Evolutionary conservation across 2,329 filamentous ascomycete genomes (phyloP), one percentile per base, ranked within the genome.

Genomic region (Ceratocystis papillata): DNA sequence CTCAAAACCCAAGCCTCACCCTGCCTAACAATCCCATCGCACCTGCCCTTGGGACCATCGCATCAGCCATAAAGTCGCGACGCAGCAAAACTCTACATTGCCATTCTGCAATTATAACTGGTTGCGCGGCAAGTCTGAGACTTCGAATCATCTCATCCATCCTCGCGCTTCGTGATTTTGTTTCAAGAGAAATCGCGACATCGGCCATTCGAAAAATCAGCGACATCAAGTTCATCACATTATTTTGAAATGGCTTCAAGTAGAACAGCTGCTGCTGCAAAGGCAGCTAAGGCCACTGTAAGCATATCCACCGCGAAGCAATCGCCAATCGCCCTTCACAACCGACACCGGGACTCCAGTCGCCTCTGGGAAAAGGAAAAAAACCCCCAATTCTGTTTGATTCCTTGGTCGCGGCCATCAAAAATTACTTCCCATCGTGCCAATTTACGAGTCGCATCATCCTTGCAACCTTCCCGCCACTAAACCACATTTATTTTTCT

Each of bases 261-360:
- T 30, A 67, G 66, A 67, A 41, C 59, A 65, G 66, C 66, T 46
- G 57, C 67, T 62, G 65, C 67, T 50, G 45, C 66, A n/a, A 65
- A 71, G 68, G 68, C 68, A 63, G 30, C 67, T 44, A 44, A 67
- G 41, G 62, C 67, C 33, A 65, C 65, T 64, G 64, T 50, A 71
- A 72, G 68, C 25, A 68, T 20, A 44, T 62, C 30, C 63, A 45
- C 7, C 12, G 22, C 30, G 33, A 63, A 48, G 6, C 5, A 22
- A 63, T 45, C 61, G 48, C 44, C 41, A 17, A 17, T 17, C n/a
- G 53, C 44, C 33, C 30, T 20, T 33, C 61, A 30, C 61, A 20
- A 20, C 25, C 17, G 25, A n/a, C 44, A 3, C 20, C 10, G 15
- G 25, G n/a, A 20, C 53, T 33, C 28, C 30, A 33, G 46, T 25